Base-by-base conservation (phyloP, 2,329 filamentous ascomycete genomes). In the Allantophomopsis cytisporea region DNA sequence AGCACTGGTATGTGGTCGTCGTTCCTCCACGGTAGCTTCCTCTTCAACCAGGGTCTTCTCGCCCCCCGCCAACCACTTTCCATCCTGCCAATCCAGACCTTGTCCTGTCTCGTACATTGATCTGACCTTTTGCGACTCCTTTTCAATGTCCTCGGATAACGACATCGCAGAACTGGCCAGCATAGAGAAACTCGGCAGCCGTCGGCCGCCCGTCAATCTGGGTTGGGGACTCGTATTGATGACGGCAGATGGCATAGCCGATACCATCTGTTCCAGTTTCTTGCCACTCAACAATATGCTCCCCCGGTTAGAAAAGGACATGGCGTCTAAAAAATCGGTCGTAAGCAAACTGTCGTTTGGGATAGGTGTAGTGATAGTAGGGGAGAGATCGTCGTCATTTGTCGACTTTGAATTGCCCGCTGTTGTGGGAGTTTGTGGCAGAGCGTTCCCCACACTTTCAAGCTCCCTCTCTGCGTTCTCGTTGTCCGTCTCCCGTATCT, bases 241-340 rank as follows among this genome's bases (percentile, higher is more conserved):
- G 23, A 28, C 23, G 7, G 23, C 11, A 12, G 23, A 28, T 28
- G 23, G 23, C 11, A 12, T 28, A 28, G 23, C 23, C 4, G 23
- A 28, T 28, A 12, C 39, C 42, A 44, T 50, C 48, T 2, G 49
- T 43, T 18, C 45, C 51, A 28, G 23, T 37, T 54, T 57, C 52
- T 67, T 67, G 39, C 64, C 66, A 45, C 68, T 65, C 52, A 77
- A 65, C 65, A 80, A 73, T 50, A 80, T 62, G 57, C 74, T 79
- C 47, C 75, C 75, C 48, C 75, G 65, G 45, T 76, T 75, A 41
- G 74, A 77, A 52, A 80, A 80, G 47, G 66, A 66, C 47, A 80
- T 57, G 41, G 64, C 62, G 46, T 60, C 64, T 51, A 79, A 56
- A 52, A 73, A 70, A 49, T 68, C 70, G 60, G 76, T 69, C 45